Evolutionary conservation across 176 grass and related monocot genomes (phyloP), one percentile per base, ranked within the genome.

Genomic region (Oryza nivara): DNA sequence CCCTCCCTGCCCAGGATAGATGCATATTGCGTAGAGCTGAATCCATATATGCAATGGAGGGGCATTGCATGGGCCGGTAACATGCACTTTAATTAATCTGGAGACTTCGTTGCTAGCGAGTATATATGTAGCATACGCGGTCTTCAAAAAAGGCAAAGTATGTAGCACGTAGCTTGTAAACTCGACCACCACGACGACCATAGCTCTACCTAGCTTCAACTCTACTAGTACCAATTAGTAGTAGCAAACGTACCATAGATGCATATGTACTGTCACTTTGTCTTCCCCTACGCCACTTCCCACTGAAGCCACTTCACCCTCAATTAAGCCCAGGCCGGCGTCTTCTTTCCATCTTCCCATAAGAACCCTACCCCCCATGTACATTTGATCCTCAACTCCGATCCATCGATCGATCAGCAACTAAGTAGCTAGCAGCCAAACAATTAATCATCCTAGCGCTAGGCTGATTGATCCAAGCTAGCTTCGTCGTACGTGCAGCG

Each of bases 201-300:
- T n/a, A 22, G 7, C 6, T 22, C 19, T 60, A 7, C 7, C 48
- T 71, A 15, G 34, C 67, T 72, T 40, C 40, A 60, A 54, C 41
- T 72, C 41, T 71, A 36, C 48, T 28, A n/a, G n/a, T n/a, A 35
- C 48, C 49, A 12, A 41, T 49, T 56, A 56, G 17, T 1, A 6
- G 56, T 22, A 63, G 58, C 58, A 63, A 63, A 23, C 58, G n/a
- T 10, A 23, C 2, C 6, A 20, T 58, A 20, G 40, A 52, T 16
- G 71, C 35, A 22, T 71, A 49, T 65, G 66, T 7, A 32, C 13
- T 46, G 60, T 85, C 73, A 85, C 83, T 85, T 79, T 85, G 67
- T 49, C 19, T 46, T 2, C 19, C 20, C 52, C 38, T 79, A 85
- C 83, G 75, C 52, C 66, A 85, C 83, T 78, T 85, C 7, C 36